These are phyloP conservation scores for Tetradesmus lagerheimii DNA, from an alignment of 139 green algal species.

Conservation along the genomic window DNA sequence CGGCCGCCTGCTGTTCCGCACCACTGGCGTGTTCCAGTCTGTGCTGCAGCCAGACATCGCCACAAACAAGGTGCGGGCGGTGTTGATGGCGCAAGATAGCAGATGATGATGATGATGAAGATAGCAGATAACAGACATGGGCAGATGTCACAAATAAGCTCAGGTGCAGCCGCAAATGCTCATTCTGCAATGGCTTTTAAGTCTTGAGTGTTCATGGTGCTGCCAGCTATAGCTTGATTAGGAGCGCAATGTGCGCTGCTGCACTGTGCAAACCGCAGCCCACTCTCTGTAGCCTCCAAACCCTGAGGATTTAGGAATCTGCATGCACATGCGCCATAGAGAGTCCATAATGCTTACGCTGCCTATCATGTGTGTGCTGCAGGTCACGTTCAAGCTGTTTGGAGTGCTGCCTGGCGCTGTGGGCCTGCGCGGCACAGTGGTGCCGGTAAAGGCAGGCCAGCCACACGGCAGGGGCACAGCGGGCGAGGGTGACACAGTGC, in stretches of 20 bases:
- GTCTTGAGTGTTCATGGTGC: not conserved
- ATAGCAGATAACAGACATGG: not conserved
- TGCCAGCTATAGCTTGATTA: not conserved
- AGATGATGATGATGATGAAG: not conserved
- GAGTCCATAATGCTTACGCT: no score
- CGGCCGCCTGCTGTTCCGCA: constrained; percentile 77
- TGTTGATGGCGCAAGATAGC: not conserved
- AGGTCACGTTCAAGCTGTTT: constrained; percentile 76
- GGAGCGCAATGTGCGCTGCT: not conserved
- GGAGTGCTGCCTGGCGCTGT: constrained; percentile 72
- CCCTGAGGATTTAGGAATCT: not conserved
- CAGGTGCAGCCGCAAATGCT: not conserved
- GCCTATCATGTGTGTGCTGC: not conserved
- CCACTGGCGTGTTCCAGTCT: constrained; percentile 75
- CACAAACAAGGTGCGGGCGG: constrained; percentile 74
- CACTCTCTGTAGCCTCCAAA: not conserved
- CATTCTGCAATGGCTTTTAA: not conserved
- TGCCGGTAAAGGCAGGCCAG: constrained; percentile 54
- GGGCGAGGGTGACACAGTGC: constrained; percentile 68
- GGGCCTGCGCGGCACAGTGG: constrained; percentile 71
- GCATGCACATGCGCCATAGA: no score
- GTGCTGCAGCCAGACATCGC: constrained; percentile 80
- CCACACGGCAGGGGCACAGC: constrained; percentile 17
- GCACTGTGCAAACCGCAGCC: not conserved
- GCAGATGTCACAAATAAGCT: no score